Evolutionary conservation across 75 land plant genomes (phyloP).

Genomic region (Pinus albicaulis): DNA sequence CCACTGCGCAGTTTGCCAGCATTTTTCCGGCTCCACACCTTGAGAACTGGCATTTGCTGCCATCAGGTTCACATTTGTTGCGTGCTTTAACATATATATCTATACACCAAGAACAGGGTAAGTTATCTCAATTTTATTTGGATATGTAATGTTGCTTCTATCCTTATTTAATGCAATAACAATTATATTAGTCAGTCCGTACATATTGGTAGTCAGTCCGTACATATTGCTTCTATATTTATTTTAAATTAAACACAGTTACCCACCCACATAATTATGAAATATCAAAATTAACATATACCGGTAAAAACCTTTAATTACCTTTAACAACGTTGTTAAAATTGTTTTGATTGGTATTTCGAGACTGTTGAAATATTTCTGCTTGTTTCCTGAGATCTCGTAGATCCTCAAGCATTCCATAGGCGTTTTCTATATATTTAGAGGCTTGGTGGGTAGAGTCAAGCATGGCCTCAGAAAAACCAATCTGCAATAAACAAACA

Average conservation of each 20-base stretch:
- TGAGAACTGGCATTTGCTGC: slow-evolving; percentile 26
- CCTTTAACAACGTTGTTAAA: not conserved
- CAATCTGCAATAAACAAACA: slow-evolving; percentile 2
- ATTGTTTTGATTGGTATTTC: too few relatives aligned
- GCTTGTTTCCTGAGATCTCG: not conserved
- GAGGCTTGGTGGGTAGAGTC: not conserved
- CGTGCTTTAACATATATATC: not conserved
- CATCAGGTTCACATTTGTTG: slow-evolving; percentile 13
- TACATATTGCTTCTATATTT: too few relatives aligned
- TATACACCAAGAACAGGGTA: not conserved
- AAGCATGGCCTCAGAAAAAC: not conserved
- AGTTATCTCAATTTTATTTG: too few relatives aligned
- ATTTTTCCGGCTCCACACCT: slow-evolving; percentile 19
- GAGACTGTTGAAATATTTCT: too few relatives aligned
- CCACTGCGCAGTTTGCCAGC: slow-evolving; percentile 15
- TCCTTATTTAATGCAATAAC: not conserved
- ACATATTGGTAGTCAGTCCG: too few relatives aligned
- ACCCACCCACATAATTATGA: not conserved
- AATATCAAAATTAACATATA: not conserved
- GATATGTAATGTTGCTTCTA: not conserved
- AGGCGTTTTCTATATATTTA: not conserved
- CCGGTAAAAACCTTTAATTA: not conserved
- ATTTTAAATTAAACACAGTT: too few relatives aligned
- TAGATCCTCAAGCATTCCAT: not conserved
- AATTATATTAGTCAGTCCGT: not conserved